Percentiles rank a stretch among this genome's conserved stretches.
Conservation (phyloP, 2,329 filamentous ascomycete species). For the Neofusicoccum parvum region DNA sequence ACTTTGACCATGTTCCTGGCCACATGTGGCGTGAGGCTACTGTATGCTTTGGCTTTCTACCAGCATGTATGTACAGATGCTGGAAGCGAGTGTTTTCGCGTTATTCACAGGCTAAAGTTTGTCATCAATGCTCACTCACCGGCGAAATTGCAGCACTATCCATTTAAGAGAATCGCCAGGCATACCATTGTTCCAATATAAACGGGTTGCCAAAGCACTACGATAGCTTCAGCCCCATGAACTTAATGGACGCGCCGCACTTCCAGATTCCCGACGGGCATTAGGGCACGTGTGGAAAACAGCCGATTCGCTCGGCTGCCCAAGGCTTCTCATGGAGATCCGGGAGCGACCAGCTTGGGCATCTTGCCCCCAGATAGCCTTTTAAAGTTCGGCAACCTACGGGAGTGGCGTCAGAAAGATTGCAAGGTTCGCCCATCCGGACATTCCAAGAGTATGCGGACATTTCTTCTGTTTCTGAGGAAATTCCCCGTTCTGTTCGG, state of each 20-base stretch:
- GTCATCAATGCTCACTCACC: too few species aligned
- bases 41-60: too few species aligned
- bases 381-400: neutral
- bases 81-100: too few species aligned
- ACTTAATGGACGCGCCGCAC: too few species aligned
- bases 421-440: neutral
- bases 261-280: neutral
- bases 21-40: too few species aligned
- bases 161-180: too few species aligned
- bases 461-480: neutral
- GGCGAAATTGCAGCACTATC: too few species aligned
- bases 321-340: neutral
- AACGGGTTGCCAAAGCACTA: too few species aligned
- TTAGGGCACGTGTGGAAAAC: neutral
- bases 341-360: neutral
- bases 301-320: neutral
- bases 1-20: neutral
- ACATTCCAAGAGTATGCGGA: neutral
- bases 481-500: neutral
- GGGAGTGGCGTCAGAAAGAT: neutral
- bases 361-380: neutral
- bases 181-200: too few species aligned
- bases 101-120: too few species aligned
- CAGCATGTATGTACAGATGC: too few species aligned
- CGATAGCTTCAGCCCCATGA: too few species aligned